Evolutionary conservation across 345 rosid species (phyloP).

Genomic region (Gossypium raimondii): DNA sequence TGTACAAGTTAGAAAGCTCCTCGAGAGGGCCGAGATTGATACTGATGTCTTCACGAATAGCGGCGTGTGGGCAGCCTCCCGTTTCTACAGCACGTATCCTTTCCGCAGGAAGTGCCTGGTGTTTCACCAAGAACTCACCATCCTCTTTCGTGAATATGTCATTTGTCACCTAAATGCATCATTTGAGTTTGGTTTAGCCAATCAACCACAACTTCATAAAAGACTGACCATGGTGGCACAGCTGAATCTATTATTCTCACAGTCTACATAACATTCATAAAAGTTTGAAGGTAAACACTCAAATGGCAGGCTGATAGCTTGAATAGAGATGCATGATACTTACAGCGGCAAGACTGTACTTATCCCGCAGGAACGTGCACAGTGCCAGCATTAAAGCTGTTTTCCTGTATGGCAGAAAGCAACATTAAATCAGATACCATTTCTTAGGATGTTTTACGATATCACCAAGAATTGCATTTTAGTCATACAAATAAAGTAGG

Average conservation of each 20-base stretch:
- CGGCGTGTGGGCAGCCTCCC: constrained; percentile 98
- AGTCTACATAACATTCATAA: not conserved
- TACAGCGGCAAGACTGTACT: constrained; percentile 96
- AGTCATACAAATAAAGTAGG: not conserved
- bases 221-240: not conserved
- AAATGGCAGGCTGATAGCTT: not conserved
- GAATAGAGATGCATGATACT: constrained; percentile 27
- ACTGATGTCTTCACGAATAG: constrained; percentile 96
- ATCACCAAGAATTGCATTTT: not conserved
- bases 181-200: not conserved
- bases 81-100: constrained; percentile 93
- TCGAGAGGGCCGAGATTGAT: constrained; percentile 96
- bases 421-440: constrained; percentile 11
- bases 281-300: not conserved
- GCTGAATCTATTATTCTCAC: not conserved
- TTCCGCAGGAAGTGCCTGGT: constrained; percentile 89
- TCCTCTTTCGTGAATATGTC: constrained; percentile 98
- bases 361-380: constrained; percentile 67
- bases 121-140: constrained; percentile 87
- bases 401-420: constrained; percentile 46
- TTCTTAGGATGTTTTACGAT: not conserved
- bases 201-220: not conserved
- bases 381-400: constrained; percentile 90
- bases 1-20: constrained; percentile 83
- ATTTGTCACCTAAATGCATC: constrained; percentile 68